These are phyloP conservation scores for Colletotrichum sp. DNA, from an alignment of 2,329 filamentous ascomycete genomes.

Conservation along the genomic window DNA sequence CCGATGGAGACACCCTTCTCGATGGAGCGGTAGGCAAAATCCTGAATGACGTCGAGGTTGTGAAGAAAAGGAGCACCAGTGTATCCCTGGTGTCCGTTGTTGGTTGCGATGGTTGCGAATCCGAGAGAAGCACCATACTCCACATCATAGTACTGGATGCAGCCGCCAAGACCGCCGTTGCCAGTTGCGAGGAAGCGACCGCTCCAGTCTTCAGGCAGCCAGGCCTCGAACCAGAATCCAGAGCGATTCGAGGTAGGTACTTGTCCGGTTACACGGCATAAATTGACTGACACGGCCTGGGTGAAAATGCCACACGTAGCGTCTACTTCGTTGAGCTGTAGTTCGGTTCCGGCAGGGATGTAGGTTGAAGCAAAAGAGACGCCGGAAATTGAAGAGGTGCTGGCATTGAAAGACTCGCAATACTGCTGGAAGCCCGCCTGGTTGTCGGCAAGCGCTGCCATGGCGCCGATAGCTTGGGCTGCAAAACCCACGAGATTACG, in stretches of 20 bases:
- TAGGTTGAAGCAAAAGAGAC: conserved; percentile 16
- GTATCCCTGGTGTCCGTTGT: conserved; percentile 55
- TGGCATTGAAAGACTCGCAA: conserved; percentile 30
- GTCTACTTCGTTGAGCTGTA: conserved; percentile 37
- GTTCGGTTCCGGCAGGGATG: conserved; percentile 32
- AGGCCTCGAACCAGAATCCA: conserved; percentile 49
- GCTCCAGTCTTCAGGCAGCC: conserved; percentile 50
- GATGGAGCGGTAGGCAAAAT: conserved; percentile 37
- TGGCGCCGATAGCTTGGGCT: background rate
- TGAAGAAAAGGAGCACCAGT: conserved; percentile 34
- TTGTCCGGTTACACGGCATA: conserved; percentile 32
- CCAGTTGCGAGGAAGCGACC: conserved; percentile 52
- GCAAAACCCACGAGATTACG: background rate
- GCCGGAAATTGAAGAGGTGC: conserved; percentile 32
- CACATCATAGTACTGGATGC: conserved; percentile 48
- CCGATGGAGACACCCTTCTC: conserved; percentile 39
- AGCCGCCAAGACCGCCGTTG: conserved; percentile 53
- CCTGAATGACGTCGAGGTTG: conserved; percentile 39
- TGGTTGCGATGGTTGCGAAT: conserved; percentile 51
- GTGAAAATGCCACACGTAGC: conserved; percentile 34
- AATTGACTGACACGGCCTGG: conserved; percentile 26
- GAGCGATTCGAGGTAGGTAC: conserved; percentile 44
- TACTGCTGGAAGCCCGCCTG: background rate
- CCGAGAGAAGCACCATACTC: conserved; percentile 45
- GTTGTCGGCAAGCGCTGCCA: background rate